Conservation (phyloP, 2,329 filamentous ascomycete species). For the Cercospora sp. region DNA sequence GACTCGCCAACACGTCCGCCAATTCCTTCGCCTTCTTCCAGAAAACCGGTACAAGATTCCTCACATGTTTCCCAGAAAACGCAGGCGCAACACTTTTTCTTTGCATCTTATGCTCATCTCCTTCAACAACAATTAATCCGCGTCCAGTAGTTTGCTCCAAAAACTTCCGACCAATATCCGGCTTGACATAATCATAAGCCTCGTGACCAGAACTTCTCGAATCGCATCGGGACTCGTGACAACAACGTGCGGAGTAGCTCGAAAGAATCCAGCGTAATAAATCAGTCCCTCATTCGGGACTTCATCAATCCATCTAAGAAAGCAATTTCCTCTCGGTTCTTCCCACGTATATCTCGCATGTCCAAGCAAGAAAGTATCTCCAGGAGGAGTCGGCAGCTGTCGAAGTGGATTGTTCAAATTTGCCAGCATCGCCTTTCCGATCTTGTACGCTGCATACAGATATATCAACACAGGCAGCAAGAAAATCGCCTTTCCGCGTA, state of each 20-base stretch:
- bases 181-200: conserved; percentile 58
- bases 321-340: conserved; percentile 39
- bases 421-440: neutral
- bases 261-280: conserved; percentile 44
- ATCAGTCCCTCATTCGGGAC: conserved; percentile 47
- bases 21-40: conserved; percentile 11
- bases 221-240: conserved; percentile 45
- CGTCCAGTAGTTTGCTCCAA: conserved; percentile 52
- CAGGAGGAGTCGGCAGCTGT: conserved; percentile 20
- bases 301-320: conserved; percentile 42
- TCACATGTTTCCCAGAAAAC: conserved; percentile 26
- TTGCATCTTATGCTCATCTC: conserved; percentile 52
- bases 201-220: conserved; percentile 54
- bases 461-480: neutral
- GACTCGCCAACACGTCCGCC: neutral
- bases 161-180: conserved; percentile 44
- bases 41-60: conserved; percentile 26
- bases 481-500: neutral
- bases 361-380: conserved; percentile 38
- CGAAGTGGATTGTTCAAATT: conserved; percentile 3
- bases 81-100: conserved; percentile 64
- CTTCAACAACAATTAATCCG: conserved; percentile 54
- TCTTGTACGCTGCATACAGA: conserved; percentile 4
- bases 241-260: conserved; percentile 40
- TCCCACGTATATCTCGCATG: conserved; percentile 41